phyloP scores from a whole-genome alignment of 768 basidiomycete genomes.

The Boletellus sp. region DNA sequence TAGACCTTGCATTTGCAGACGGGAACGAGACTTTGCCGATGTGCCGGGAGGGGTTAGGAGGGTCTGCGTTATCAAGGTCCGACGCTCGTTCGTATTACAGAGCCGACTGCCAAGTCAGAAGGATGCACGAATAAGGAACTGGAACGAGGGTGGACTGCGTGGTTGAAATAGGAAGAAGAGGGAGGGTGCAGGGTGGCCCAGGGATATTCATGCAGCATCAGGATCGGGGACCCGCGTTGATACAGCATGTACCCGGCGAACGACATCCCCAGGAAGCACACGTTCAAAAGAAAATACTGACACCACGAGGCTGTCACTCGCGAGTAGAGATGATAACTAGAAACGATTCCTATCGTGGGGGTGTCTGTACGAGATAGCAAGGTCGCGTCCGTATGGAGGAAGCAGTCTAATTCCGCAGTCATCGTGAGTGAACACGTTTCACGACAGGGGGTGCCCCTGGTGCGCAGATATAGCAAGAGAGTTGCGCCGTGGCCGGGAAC shows the following conservation, averaged over 20 bases:
- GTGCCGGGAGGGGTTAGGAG: slow-evolving; percentile 2
- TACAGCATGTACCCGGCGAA: slow-evolving; percentile 8
- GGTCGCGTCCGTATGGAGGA: neutral
- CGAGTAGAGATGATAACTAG: neutral
- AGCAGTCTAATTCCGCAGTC: slow-evolving; percentile 10
- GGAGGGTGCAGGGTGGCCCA: neutral
- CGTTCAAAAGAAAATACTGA: neutral
- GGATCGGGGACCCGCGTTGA: slow-evolving; percentile 16
- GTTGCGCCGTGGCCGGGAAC: slow-evolving; percentile 2
- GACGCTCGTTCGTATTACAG: neutral
- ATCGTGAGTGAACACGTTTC: slow-evolving; percentile 10
- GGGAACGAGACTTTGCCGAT: slow-evolving; percentile 13
- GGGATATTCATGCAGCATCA: neutral
- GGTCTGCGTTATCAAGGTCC: slow-evolving; percentile 4
- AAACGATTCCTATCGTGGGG: neutral
- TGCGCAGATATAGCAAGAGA: slow-evolving; percentile 7
- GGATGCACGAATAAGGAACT: neutral
- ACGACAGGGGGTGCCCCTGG: neutral
- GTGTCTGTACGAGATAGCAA: neutral
- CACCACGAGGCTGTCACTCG: neutral
- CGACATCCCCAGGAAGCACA: neutral
- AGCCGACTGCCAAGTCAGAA: slow-evolving; percentile 4
- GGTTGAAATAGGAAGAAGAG: neutral
- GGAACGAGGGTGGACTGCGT: slow-evolving; percentile 1
- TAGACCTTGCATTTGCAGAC: neutral